Evolutionary conservation across 345 rosid species (phyloP).

Genomic region (Gossypium anomalum): DNA sequence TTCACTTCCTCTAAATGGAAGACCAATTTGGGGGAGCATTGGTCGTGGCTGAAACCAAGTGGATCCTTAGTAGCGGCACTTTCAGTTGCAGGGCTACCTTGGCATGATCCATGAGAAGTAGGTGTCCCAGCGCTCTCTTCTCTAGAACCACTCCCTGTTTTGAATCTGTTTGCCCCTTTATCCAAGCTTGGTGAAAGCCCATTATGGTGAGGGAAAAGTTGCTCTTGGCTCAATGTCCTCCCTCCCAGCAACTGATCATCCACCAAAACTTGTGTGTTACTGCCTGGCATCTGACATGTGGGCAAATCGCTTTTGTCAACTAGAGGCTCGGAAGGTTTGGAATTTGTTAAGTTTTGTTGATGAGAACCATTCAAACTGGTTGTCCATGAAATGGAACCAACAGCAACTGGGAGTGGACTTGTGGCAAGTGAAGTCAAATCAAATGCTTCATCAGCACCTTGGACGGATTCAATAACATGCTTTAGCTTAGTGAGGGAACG

Average conservation of each 20-base stretch:
- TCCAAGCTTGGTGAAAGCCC: conserved; percentile 34
- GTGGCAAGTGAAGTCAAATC: conserved; percentile 46
- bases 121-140: conserved; percentile 74
- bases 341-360: conserved; percentile 39
- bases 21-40: conserved; percentile 36
- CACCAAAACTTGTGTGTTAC: conserved; percentile 28
- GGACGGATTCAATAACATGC: conserved; percentile 82
- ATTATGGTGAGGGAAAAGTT: conserved; percentile 33
- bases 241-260: conserved; percentile 28
- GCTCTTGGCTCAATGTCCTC: conserved; percentile 27
- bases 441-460: conserved; percentile 70
- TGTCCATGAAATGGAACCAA: conserved; percentile 66
- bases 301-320: conserved; percentile 29
- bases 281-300: conserved; percentile 30
- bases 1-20: conserved; percentile 26
- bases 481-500: conserved; percentile 74
- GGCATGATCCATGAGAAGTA: conserved; percentile 75
- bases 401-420: conserved; percentile 53
- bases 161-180: conserved; percentile 31
- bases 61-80: conserved; percentile 41
- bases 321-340: conserved; percentile 29
- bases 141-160: conserved; percentile 46
- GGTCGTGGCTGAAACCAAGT: conserved; percentile 22
- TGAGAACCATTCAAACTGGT: conserved; percentile 47
- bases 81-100: conserved; percentile 51